Base-by-base conservation (phyloP, 306 rosid species). In the Ceratonia siliqua region DNA sequence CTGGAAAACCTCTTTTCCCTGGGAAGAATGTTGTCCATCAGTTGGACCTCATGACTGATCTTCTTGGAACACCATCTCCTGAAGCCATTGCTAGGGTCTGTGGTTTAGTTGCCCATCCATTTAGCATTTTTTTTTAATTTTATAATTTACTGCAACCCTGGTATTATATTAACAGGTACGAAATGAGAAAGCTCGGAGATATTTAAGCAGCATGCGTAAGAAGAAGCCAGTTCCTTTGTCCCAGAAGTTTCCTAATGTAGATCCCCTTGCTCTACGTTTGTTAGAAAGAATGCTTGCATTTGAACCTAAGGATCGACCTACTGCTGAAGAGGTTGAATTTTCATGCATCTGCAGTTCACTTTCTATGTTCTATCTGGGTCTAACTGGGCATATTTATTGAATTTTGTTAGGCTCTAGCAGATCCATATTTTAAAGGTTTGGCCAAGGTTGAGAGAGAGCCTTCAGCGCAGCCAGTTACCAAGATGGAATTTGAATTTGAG, bases 371-470 rank as follows among this genome's bases (percentile, higher is more conserved):
- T 54, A 30, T 70, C 46, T 54, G 8, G 15, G 11, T 64, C 62
- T 73, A 45, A 75, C 14, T 6, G 65, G 42, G 68, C 73, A 53
- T 46, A 22, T 61, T 72, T 65, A 62, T 62, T 72, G 25, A 69
- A 61, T 72, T 41, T 62, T 18, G 28, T 45, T 73, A 92, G 97
- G 97, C 97, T 68, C 85, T 92, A 48, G 96, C 93, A 12, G 93
- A 89, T 80, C 91, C 90, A 66, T 92, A 92, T 83, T 92, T 92
- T 79, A 89, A 92, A 81, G 96, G 97, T 68, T 79, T 91, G 86
- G 97, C 93, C 12, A 92, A 89, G 82, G 97, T 89, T 70, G 97
- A 92, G 82, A 84, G 97, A 82, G 97, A 92, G 78, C 97, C 97
- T 63, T 87, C 91, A 57, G 87, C 97, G 70, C 96, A 84, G 76